Evolutionary conservation across 2,329 filamentous ascomycete species (phyloP), one percentile per base, ranked within the genome.

Genomic region (Xylaria sp.): DNA sequence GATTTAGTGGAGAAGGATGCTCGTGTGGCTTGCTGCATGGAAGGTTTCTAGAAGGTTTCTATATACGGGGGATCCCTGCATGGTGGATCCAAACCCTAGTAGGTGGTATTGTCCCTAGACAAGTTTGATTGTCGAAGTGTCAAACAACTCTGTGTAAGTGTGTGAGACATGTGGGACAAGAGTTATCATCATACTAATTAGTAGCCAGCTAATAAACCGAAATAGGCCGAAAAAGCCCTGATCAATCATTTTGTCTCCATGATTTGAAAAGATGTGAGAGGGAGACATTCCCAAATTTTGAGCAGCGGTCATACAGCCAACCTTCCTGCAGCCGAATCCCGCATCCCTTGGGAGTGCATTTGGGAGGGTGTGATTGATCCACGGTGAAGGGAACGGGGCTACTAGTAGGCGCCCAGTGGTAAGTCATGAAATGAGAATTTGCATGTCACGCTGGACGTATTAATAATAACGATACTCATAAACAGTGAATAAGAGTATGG

Each of bases 41-140:
- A 76, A 76, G 71, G 68, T 71, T 76, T 76, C 74, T 75, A 76
- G 75, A 76, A 76, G 68, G 40, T 53, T 66, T 72, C 71, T 65
- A 47, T 48, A 62, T 66, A n/a, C 69, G 65, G 70, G 40, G 40
- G 40, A n/a, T 44, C 40, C 69, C 69, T 68, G 66, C 44, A 63
- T 40, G 68, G 68, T 42, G 60, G 27, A 58, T 63, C 62, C 65
- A 50, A 71, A 61, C 32, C n/a, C 32, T 35, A 35, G 32, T 35
- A 10, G 32, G 32, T n/a, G 25, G 25, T 58, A 16, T 32, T 44
- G 48, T 42, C 61, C 63, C 66, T 63, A 53, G 47, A 18, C 57
- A 60, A 37, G 57, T 66, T 67, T 69, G 63, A 55, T 65, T 71
- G 62, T 61, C 66, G 50, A 69, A 60, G 40, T 25, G 37, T 57